phyloP scores from a whole-genome alignment of 2,329 filamentous ascomycete genomes.

The Pseudovirgaria hyperparasitica region DNA sequence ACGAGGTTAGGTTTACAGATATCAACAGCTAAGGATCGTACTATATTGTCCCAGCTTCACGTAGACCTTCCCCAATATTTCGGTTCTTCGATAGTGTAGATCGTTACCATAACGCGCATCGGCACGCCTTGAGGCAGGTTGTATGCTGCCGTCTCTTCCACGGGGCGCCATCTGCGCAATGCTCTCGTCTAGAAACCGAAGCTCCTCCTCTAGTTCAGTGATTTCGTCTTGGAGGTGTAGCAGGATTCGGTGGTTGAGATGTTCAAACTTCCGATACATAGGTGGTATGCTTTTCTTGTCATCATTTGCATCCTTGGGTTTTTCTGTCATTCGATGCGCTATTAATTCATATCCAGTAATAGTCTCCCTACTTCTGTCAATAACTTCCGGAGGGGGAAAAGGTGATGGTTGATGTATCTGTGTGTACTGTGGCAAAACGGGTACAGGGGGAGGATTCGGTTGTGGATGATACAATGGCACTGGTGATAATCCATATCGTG shows the following conservation, averaged over 20 bases:
- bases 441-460: no score
- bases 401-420: neutral
- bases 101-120: constrained; percentile 43
- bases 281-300: constrained; percentile 32
- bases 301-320: constrained; percentile 12
- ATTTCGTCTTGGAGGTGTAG: constrained; percentile 80
- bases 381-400: constrained; percentile 9
- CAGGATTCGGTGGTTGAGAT: constrained; percentile 68
- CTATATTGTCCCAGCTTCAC: constrained; percentile 57
- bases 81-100: constrained; percentile 46
- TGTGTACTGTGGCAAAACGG: neutral
- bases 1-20: no score
- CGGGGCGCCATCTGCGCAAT: constrained; percentile 30
- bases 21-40: constrained; percentile 18
- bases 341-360: constrained; percentile 25
- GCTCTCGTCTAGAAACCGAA: constrained; percentile 54
- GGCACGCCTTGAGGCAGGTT: constrained; percentile 47
- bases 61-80: constrained; percentile 49
- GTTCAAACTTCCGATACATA: constrained; percentile 72
- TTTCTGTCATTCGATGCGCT: constrained; percentile 21
- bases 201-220: constrained; percentile 64
- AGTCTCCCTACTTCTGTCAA: constrained; percentile 15
- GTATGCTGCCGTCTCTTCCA: constrained; percentile 14
- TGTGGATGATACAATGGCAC: no score
- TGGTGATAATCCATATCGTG: neutral